A percentile compares a stretch with the other conserved stretches of the same genome.
phyloP scores from a whole-genome alignment of 2,329 filamentous ascomycete genomes.

The Aspergillus luchuensis region DNA sequence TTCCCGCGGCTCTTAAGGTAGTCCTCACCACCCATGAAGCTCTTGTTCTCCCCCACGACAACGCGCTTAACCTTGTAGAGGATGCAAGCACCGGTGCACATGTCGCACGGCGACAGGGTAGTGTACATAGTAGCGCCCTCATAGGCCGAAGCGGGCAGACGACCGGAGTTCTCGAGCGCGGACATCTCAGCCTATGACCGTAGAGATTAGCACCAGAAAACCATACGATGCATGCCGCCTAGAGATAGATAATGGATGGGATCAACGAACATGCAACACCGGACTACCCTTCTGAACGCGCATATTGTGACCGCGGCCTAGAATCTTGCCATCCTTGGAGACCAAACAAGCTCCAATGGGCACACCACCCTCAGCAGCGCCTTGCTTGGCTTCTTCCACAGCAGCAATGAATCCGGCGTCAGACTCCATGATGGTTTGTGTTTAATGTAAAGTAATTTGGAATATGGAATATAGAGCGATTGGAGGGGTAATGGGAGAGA shows the following conservation, averaged over 20 bases:
- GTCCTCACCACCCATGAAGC: slow-evolving; percentile 71
- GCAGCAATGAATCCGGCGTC: slow-evolving; percentile 60
- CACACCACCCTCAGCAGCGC: slow-evolving; percentile 59
- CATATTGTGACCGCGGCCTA: slow-evolving; percentile 75
- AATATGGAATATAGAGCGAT: not conserved
- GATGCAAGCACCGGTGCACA: slow-evolving; percentile 78
- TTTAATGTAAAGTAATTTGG: not conserved
- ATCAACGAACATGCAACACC: slow-evolving; percentile 65
- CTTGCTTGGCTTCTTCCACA: slow-evolving; percentile 58
- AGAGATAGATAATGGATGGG: too few relatives aligned
- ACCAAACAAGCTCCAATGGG: slow-evolving; percentile 65
- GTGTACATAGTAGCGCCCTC: slow-evolving; percentile 79
- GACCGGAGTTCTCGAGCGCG: slow-evolving; percentile 72
- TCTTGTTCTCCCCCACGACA: slow-evolving; percentile 77
- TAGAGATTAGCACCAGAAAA: not conserved
- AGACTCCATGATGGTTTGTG: slow-evolving; percentile 34
- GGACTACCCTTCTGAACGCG: slow-evolving; percentile 71
- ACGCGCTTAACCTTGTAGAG: slow-evolving; percentile 74
- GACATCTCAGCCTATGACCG: slow-evolving; percentile 69
- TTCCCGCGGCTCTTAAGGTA: slow-evolving; percentile 68
- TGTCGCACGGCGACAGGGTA: slow-evolving; percentile 76
- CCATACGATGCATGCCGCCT: not conserved
- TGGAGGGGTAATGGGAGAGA: slow-evolving; percentile 11
- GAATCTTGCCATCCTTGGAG: slow-evolving; percentile 67
- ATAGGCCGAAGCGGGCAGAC: slow-evolving; percentile 69